Base-by-base conservation (phyloP, 768 basidiomycete genomes). In the Tephrocybe sp. region DNA sequence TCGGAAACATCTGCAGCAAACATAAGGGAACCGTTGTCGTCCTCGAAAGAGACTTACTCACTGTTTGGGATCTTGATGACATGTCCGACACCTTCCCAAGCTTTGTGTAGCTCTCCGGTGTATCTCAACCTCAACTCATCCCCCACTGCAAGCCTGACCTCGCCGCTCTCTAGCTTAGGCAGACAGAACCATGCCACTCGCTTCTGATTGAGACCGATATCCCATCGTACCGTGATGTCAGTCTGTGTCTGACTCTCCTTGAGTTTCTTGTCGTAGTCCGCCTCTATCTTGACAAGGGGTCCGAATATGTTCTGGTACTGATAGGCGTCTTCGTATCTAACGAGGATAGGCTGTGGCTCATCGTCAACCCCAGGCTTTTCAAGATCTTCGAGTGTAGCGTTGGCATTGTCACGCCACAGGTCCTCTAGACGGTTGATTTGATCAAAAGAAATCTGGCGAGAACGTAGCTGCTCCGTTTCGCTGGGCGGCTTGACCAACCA, bases 221-320 rank as follows among this genome's bases (percentile, higher is more conserved):
- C 97, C 97, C 97, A 99, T 39, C 97, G 78, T 20, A 99, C 88
- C 23, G 86, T 85, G 62, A 99, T 95, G 56, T 96, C 93, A 4
- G 91, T 97, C 73, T 99, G 96, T 0, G 97, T 98, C 73, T 99
- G 97, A 54, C 93, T 92, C 68, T 99, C 97, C 72, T 99, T 99
- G 62, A 98, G 79, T 48, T 87, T 82, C 73, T 98, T 98, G 66
- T 99, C 97, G 62, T 98, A 99, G 72, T 99, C 97, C 2, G 97
- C 97, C 65, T 99, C 97, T 60, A 99, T 98, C 75, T 99, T 99
- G 69, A 99, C 97, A 40, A 99, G 81, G 14, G 97, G 97, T 4
- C 97, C 97, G 62, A 98, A 96, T 50, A 99, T 98, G 65, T 99
- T 99, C 74, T 99, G 97, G 67, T 99, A 99, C 63, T 98, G 97